Evolutionary conservation across 495 filamentous ascomycete genomes (phyloP).

Genomic region (Chlorociboria aeruginascens): DNA sequence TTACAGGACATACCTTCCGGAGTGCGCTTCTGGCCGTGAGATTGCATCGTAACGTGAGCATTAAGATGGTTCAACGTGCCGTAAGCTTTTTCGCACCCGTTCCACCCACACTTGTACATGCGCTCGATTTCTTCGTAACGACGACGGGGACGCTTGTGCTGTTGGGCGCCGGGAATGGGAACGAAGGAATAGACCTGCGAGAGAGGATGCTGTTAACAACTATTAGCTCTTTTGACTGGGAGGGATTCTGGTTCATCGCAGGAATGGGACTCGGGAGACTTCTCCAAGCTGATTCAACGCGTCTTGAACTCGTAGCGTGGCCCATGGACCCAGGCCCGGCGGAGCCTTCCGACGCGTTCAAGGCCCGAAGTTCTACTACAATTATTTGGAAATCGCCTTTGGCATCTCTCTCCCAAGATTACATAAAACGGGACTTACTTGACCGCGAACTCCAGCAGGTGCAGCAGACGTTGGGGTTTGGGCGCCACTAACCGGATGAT

Average conservation of each 20-base stretch:
- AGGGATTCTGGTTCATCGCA: not conserved
- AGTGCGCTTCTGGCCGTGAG: constrained; percentile 81
- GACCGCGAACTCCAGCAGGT: constrained; percentile 48
- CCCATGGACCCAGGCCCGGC: not conserved
- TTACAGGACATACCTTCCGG: constrained; percentile 69
- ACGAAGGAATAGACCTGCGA: constrained; percentile 94
- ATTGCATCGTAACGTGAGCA: constrained; percentile 97
- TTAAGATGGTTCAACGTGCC: constrained; percentile 94
- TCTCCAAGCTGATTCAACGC: not conserved
- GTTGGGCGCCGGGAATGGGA: constrained; percentile 91
- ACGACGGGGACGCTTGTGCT: constrained; percentile 90
- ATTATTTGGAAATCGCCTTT: not conserved
- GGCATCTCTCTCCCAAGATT: not conserved
- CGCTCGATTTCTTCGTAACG: constrained; percentile 98
- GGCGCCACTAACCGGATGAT: constrained; percentile 49
- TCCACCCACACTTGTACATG: constrained; percentile 99
- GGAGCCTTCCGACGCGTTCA: not conserved
- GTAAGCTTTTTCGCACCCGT: constrained; percentile 96
- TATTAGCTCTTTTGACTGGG: constrained; percentile 2
- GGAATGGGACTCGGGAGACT: not conserved
- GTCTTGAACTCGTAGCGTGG: not conserved
- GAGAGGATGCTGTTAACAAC: constrained; percentile 30
- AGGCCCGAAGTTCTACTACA: not conserved
- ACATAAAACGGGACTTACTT: constrained; percentile 41
- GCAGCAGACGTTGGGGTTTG: constrained; percentile 41